Percentiles rank a stretch among this genome's conserved stretches.
phyloP scores from a whole-genome alignment of 1,284 basidiomycete genomes.

The Abortiporus biennis region DNA sequence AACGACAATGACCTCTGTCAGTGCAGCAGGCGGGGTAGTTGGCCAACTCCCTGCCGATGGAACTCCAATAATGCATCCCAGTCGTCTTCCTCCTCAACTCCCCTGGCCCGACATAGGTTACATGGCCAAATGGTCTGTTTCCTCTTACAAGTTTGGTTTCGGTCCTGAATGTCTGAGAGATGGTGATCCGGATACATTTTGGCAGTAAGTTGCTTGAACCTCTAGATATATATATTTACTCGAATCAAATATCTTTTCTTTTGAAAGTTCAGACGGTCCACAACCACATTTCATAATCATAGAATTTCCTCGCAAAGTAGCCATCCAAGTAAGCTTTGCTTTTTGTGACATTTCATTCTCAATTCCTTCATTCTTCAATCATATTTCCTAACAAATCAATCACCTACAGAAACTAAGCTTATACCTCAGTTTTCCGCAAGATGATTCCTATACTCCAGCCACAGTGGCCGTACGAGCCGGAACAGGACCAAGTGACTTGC shows the following conservation, averaged over 20 bases:
- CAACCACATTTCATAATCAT: constrained; percentile 96
- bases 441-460: constrained; percentile 97
- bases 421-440: constrained; percentile 79
- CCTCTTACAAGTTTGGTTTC: constrained; percentile 94
- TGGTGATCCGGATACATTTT: constrained; percentile 87
- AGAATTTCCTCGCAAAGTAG: constrained; percentile 88
- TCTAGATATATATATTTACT: not conserved
- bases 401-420: constrained; percentile 80
- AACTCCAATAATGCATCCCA: constrained; percentile 29
- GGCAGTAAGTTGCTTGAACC: constrained; percentile 86
- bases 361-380: not conserved
- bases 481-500: constrained; percentile 87
- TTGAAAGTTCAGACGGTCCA: constrained; percentile 85
- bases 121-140: constrained; percentile 94
- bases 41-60: constrained; percentile 29
- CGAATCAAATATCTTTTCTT: constrained; percentile 7
- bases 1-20: no score
- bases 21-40: no score
- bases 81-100: constrained; percentile 40
- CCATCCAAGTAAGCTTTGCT: constrained; percentile 88
- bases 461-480: constrained; percentile 88
- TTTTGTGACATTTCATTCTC: no score
- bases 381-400: not conserved
- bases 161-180: constrained; percentile 91
- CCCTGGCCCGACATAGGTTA: constrained; percentile 78